Conservation (phyloP, 225 moss, liverwort and hornwort genomes). For the Ulota crispa region DNA sequence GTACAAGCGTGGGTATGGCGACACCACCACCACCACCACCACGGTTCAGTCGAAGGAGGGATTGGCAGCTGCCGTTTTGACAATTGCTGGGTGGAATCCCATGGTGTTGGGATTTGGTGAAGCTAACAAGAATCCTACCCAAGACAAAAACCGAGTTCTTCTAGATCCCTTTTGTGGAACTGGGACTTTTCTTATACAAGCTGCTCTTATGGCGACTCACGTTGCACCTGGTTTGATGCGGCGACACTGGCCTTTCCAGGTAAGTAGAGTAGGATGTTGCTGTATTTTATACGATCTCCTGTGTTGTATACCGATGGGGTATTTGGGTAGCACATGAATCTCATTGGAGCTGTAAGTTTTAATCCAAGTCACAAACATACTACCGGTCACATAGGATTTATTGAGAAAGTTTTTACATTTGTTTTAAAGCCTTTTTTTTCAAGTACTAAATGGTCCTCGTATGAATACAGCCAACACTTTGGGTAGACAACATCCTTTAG, state of each 20-base stretch:
- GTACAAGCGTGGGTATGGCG: conserved; percentile 67
- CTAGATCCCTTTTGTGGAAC: conserved; percentile 94
- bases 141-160: conserved; percentile 44
- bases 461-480: too few species aligned
- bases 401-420: too few species aligned
- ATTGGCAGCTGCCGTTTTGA: conserved; percentile 81
- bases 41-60: conserved; percentile 69
- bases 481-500: too few species aligned
- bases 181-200: conserved; percentile 82
- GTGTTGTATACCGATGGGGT: too few species aligned
- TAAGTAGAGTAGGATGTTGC: conserved; percentile 13
- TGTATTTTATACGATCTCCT: too few species aligned
- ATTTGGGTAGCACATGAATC: too few species aligned
- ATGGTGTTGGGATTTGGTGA: conserved; percentile 57
- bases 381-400: too few species aligned
- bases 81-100: conserved; percentile 83
- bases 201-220: conserved; percentile 82
- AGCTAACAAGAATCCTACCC: conserved; percentile 42
- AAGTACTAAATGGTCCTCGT: too few species aligned
- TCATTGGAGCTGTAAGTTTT: too few species aligned
- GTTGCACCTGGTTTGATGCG: conserved; percentile 85
- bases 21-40: conserved; percentile 13
- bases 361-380: too few species aligned
- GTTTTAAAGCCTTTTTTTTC: too few species aligned
- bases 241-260: conserved; percentile 85